A percentile compares a stretch with the other conserved stretches of the same genome.
Conservation (phyloP, 2,329 filamentous ascomycete genomes). For the Exophiala sp. region DNA sequence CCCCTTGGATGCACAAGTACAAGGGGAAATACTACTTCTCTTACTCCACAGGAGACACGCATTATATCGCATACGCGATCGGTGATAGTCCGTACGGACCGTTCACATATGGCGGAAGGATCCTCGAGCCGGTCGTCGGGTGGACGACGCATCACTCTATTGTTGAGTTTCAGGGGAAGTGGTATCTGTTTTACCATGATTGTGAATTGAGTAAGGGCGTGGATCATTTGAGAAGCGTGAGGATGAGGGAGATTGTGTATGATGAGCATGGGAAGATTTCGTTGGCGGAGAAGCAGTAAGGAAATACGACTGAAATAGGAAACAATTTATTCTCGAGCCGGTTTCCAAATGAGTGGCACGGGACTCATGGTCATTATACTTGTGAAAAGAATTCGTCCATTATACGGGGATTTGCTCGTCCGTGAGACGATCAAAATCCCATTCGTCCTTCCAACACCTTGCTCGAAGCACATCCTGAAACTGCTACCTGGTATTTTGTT, state of each 20-base stretch:
- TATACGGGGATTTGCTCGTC: too few relatives aligned
- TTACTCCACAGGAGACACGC: conserved; percentile 75
- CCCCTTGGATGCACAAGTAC: conserved; percentile 74
- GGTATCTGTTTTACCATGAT: conserved; percentile 77
- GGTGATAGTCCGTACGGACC: conserved; percentile 64
- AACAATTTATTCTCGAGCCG: not conserved
- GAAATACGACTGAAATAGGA: not conserved
- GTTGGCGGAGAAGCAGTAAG: conserved; percentile 21
- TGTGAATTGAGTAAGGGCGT: conserved; percentile 65
- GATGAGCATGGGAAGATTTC: conserved; percentile 17
- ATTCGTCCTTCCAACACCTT: too few relatives aligned
- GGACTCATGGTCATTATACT: too few relatives aligned
- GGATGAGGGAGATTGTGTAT: conserved; percentile 63
- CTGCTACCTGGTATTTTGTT: too few relatives aligned
- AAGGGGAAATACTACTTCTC: conserved; percentile 69
- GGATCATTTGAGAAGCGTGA: conserved; percentile 69
- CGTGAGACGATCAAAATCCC: too few relatives aligned
- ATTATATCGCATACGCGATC: conserved; percentile 68
- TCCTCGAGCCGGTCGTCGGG: conserved; percentile 71
- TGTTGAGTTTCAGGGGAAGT: conserved; percentile 67
- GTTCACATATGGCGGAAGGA: conserved; percentile 67
- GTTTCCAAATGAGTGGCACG: too few relatives aligned
- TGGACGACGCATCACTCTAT: conserved; percentile 83
- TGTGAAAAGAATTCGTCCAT: too few relatives aligned
- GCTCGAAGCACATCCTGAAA: too few relatives aligned